These are phyloP conservation scores for Xerocomus potaroensis DNA, from an alignment of 768 basidiomycete genomes.

Conservation along the genomic window DNA sequence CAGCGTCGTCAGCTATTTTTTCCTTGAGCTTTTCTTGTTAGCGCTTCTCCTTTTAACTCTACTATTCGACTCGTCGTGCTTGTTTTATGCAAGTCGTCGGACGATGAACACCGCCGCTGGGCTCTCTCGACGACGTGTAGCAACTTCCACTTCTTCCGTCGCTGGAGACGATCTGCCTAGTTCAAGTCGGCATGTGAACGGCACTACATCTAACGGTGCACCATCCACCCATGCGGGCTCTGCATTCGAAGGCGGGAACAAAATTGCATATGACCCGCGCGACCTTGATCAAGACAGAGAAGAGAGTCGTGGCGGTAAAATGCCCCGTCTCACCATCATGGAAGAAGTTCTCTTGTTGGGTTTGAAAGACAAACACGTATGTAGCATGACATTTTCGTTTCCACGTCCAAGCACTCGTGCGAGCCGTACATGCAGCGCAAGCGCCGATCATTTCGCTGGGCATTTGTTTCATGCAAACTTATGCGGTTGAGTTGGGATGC, in stretches of 20 bases:
- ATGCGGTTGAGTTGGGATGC: conserved; percentile 3
- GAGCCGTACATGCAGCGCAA: conserved; percentile 13
- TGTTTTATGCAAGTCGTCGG: conserved; percentile 19
- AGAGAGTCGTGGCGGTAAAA: conserved; percentile 63
- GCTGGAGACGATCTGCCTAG: conserved; percentile 37
- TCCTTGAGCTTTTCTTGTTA: conserved; percentile 1
- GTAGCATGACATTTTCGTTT: conserved; percentile 18
- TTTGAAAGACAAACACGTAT: conserved; percentile 92
- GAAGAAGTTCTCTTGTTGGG: conserved; percentile 94
- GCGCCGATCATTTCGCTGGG: conserved; percentile 5
- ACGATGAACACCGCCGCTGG: conserved; percentile 51
- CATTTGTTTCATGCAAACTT: neutral
- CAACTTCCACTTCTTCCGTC: conserved; percentile 35
- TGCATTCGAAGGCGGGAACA: conserved; percentile 81
- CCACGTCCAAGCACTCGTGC: conserved; percentile 6
- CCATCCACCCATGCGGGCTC: conserved; percentile 63
- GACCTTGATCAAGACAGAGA: conserved; percentile 75
- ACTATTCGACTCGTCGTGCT: neutral
- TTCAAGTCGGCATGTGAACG: conserved; percentile 28
- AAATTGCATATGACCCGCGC: conserved; percentile 90
- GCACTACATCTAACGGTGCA: conserved; percentile 27
- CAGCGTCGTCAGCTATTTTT: conserved; percentile 5
- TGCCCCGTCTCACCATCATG: conserved; percentile 89
- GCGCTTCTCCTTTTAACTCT: conserved; percentile 3
- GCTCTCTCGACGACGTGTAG: conserved; percentile 57